These are phyloP conservation scores for Gaertneriomyces sp. DNA, from an alignment of 192 early-diverging fungal species.

Conservation along the genomic window DNA sequence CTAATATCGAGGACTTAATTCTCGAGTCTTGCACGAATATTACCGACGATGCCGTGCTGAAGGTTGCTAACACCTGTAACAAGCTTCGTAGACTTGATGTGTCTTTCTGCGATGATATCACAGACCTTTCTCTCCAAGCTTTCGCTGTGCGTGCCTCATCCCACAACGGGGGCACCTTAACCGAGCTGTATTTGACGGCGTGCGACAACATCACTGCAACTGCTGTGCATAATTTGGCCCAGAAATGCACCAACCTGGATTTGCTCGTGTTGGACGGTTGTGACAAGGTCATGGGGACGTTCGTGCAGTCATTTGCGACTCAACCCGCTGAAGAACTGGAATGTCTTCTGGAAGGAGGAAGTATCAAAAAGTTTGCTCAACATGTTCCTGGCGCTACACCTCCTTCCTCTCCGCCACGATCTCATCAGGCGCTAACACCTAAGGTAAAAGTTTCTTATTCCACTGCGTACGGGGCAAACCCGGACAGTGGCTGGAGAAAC, in stretches of 20 bases:
- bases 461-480: conserved; percentile 5
- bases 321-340: conserved; percentile 42
- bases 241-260: conserved; percentile 34
- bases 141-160: conserved; percentile 31
- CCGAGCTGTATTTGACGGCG: conserved; percentile 44
- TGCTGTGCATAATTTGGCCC: conserved; percentile 42
- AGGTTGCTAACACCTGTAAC: conserved; percentile 36
- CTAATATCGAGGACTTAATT: conserved; percentile 41
- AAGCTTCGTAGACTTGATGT: conserved; percentile 39
- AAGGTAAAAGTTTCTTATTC: conserved; percentile 33
- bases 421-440: not conserved
- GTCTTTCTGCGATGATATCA: conserved; percentile 46
- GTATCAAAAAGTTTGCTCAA: conserved; percentile 14
- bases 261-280: conserved; percentile 52
- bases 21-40: conserved; percentile 46
- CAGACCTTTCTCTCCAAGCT: conserved; percentile 42
- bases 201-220: conserved; percentile 41
- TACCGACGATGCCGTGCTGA: conserved; percentile 43
- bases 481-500: conserved; percentile 5
- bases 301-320: conserved; percentile 37
- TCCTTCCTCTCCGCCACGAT: conserved; percentile 25
- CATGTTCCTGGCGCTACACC: conserved; percentile 28
- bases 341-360: conserved; percentile 41
- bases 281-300: conserved; percentile 36
- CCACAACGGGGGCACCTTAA: conserved; percentile 24